Percentiles rank a stretch among this genome's conserved stretches.
Evolutionary conservation across 208 protist species (phyloP).

Genomic region (Phytomonas francai): DNA sequence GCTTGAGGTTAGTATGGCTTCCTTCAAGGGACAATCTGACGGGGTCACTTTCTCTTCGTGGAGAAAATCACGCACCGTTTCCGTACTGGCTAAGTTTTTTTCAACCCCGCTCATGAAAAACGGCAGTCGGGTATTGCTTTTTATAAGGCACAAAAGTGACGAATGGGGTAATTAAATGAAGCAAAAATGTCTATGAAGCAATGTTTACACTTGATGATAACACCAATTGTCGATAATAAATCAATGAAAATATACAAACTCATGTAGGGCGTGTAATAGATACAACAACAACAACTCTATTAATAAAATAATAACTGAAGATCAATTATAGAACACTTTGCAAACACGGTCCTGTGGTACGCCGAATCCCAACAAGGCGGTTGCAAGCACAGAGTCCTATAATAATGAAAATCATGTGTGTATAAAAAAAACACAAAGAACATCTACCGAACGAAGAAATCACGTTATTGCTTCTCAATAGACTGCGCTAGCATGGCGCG

Average conservation of each 20-base stretch:
- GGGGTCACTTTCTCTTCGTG: not conserved
- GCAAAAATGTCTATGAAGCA: not conserved
- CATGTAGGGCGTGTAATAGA: not conserved
- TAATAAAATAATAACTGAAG: not conserved
- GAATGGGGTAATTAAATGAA: not conserved
- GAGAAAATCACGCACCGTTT: not conserved
- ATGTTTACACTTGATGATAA: not conserved
- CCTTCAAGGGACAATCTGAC: not conserved
- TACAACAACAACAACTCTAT: not conserved
- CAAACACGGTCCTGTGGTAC: not conserved
- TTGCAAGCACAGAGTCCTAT: not conserved
- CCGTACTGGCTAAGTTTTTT: not conserved
- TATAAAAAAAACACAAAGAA: not conserved
- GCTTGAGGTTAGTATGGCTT: not conserved
- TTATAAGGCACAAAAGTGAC: not conserved
- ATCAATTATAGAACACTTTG: not conserved
- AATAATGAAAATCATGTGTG: not conserved
- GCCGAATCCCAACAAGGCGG: not conserved
- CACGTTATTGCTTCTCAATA: slow-evolving; percentile 10
- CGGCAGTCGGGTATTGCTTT: not conserved
- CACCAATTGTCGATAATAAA: not conserved
- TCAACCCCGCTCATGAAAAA: not conserved
- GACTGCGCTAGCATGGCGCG: slow-evolving; percentile 51
- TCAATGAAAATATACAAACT: not conserved
- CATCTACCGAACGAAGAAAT: not conserved